Evolutionary conservation across 257 asterid species (phyloP).

Genomic region (Solanum arcanum): DNA sequence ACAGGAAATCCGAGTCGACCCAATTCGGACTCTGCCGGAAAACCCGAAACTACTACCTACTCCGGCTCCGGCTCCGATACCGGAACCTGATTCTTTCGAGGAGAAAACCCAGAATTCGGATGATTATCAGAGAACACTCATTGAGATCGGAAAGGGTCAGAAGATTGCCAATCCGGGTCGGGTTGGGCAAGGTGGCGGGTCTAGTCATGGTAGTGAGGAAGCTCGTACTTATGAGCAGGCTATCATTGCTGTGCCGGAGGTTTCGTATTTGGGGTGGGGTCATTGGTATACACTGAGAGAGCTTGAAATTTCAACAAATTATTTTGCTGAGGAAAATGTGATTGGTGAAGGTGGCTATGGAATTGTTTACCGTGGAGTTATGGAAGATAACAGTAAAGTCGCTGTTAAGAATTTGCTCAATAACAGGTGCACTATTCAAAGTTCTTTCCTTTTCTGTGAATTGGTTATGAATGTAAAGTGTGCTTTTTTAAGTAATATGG

Average conservation of each 20-base stretch:
- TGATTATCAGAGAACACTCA: conserved; percentile 34
- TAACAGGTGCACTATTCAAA: conserved; percentile 40
- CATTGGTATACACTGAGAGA: conserved; percentile 91
- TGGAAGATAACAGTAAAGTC: conserved; percentile 44
- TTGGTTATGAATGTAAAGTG: background rate
- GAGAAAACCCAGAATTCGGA: conserved; percentile 2
- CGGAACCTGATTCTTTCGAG: conserved; percentile 21
- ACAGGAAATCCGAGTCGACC: conserved; percentile 60
- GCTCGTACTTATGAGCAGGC: conserved; percentile 25
- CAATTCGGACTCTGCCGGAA: conserved; percentile 19
- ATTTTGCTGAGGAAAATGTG: conserved; percentile 71
- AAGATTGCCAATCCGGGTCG: conserved; percentile 39
- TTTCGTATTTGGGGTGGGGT: conserved; percentile 96
- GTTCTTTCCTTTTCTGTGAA: background rate
- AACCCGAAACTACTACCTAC: conserved; percentile 14
- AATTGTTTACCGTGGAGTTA: conserved; percentile 64
- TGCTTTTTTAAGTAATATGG: background rate
- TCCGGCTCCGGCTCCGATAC: conserved; percentile 28
- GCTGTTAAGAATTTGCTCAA: conserved; percentile 91
- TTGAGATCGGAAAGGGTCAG: conserved; percentile 55
- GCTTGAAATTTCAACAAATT: conserved; percentile 59
- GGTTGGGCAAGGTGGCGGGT: conserved; percentile 27
- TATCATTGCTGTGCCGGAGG: conserved; percentile 54
- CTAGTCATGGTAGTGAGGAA: conserved; percentile 51
- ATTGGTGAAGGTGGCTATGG: conserved; percentile 97